Conservation (phyloP, 257 asterid species). For the Salvia miltiorrhiza region DNA sequence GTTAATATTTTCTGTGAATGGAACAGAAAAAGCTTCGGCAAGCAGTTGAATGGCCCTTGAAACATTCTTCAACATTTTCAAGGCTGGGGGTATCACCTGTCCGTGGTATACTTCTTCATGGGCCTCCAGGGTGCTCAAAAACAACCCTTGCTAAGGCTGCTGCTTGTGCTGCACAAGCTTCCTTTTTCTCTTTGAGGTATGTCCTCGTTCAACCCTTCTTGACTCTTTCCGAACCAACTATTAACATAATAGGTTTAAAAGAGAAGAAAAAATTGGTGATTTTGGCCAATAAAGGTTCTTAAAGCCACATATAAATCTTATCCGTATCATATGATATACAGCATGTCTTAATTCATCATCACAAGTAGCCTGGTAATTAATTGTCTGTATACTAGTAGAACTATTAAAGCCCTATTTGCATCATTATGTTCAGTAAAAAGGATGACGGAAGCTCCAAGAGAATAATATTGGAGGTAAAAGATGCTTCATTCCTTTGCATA, state of each 20-base stretch:
- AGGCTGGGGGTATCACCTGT: slow-evolving; percentile 79
- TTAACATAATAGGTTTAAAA: background rate
- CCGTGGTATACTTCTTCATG: slow-evolving; percentile 92
- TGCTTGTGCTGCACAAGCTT: slow-evolving; percentile 92
- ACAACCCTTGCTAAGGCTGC: slow-evolving; percentile 98
- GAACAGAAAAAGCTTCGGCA: slow-evolving; percentile 91
- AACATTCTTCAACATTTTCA: slow-evolving; percentile 60
- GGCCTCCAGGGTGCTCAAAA: slow-evolving; percentile 99
- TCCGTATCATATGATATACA: background rate
- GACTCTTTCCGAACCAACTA: background rate
- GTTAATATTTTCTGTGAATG: slow-evolving; percentile 11
- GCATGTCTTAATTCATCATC: background rate
- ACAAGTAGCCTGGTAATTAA: background rate
- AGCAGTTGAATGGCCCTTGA: slow-evolving; percentile 99
- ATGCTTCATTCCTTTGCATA: background rate
- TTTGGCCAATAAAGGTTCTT: background rate
- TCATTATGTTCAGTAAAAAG: background rate
- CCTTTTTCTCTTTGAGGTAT: slow-evolving; percentile 93
- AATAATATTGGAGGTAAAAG: background rate
- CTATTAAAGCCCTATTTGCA: background rate
- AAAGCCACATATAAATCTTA: background rate
- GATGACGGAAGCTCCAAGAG: background rate
- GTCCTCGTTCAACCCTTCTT: slow-evolving; percentile 4
- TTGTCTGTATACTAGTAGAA: background rate
- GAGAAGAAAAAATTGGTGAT: background rate